Evolutionary conservation across 441 rosid species (phyloP).

Genomic region (Corymbia calophylla): DNA sequence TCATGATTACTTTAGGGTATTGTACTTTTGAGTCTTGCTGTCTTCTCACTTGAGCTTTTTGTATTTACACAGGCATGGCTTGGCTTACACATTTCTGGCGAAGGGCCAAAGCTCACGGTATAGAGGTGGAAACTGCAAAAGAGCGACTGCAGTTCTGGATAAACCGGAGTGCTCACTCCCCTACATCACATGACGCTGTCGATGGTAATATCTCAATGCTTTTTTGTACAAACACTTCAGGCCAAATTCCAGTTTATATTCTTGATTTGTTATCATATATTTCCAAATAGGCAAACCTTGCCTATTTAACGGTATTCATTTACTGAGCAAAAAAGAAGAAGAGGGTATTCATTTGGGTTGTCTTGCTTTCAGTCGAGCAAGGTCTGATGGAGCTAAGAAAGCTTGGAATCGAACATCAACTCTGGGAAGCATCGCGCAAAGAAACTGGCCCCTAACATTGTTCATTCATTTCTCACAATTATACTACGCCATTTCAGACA

Average conservation of each 20-base stretch:
- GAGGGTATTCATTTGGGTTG: not conserved
- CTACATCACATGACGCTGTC: slow-evolving; percentile 54
- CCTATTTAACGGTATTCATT: not conserved
- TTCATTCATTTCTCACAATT: not conserved
- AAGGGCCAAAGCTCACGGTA: slow-evolving; percentile 55
- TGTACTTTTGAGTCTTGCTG: not conserved
- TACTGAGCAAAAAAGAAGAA: not conserved
- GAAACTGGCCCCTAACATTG: not conserved
- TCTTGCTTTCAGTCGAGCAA: not conserved
- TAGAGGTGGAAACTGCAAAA: slow-evolving; percentile 49
- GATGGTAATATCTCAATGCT: slow-evolving; percentile 32
- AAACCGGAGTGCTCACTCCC: slow-evolving; percentile 55
- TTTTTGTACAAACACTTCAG: not conserved
- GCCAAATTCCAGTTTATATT: not conserved
- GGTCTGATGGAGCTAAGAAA: slow-evolving; percentile 3
- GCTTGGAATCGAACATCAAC: slow-evolving; percentile 2
- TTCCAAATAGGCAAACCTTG: not conserved
- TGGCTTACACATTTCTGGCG: slow-evolving; percentile 77
- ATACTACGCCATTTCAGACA: not conserved
- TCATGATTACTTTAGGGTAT: slow-evolving; percentile 7
- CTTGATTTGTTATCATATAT: not conserved
- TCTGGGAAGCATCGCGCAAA: slow-evolving; percentile 1
- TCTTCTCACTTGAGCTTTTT: not conserved
- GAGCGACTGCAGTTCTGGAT: slow-evolving; percentile 62
- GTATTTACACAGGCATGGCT: slow-evolving; percentile 51